Percentiles rank a stretch among this genome's conserved stretches.
Conservation (phyloP, 331 rosid species). For the Stylosanthes scabra region DNA sequence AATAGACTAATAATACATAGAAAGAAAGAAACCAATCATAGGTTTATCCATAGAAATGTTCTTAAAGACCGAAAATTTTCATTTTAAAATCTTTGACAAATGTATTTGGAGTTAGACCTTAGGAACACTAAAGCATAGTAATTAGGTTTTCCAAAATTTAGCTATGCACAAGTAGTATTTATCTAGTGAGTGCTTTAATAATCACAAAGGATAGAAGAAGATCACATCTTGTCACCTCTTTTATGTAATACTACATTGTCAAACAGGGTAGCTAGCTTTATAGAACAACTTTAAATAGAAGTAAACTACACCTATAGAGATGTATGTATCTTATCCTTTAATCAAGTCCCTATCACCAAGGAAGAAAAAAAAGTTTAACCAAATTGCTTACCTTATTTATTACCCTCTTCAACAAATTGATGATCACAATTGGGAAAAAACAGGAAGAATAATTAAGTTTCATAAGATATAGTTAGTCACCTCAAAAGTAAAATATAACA, state of each 20-base stretch:
- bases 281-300: conserved; percentile 38
- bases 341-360: conserved; percentile 39
- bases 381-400: conserved; percentile 31
- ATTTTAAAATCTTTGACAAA: too few species aligned
- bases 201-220: conserved; percentile 34
- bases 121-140: conserved; percentile 1
- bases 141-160: background rate
- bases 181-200: conserved; percentile 32
- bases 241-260: conserved; percentile 33
- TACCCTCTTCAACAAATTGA: conserved; percentile 21
- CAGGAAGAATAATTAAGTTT: background rate
- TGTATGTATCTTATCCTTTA: conserved; percentile 31
- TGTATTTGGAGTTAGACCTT: background rate
- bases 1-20: background rate
- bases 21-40: background rate
- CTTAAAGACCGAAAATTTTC: background rate
- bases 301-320: conserved; percentile 43
- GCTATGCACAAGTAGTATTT: background rate
- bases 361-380: background rate
- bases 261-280: conserved; percentile 29
- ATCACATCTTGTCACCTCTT: conserved; percentile 43
- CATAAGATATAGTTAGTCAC: background rate
- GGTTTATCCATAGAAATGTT: background rate
- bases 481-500: background rate
- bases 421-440: conserved; percentile 18